A percentile compares a stretch with the other conserved stretches of the same genome.
Evolutionary conservation across 805 yeast genomes (phyloP).

Genomic region (Candida easanensis): DNA sequence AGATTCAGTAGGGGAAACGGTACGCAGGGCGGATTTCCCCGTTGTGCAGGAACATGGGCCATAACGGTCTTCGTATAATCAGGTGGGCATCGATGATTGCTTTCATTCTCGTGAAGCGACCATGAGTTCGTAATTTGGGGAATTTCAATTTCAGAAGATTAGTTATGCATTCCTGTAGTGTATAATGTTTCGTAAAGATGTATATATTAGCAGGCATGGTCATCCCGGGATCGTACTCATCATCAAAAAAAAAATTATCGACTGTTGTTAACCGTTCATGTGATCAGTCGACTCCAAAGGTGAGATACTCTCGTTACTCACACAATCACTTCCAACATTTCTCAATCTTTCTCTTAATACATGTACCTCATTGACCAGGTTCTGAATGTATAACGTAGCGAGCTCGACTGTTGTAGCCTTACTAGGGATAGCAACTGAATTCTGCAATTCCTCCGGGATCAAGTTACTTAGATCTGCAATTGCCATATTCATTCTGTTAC

Average conservation of each 20-base stretch:
- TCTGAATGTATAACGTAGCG: conserved; percentile 68
- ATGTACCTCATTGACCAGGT: conserved; percentile 38
- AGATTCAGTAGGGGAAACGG: not conserved
- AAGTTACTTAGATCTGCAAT: conserved; percentile 68
- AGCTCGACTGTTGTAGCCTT: conserved; percentile 95
- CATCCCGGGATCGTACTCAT: too few relatives aligned
- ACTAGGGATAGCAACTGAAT: conserved; percentile 63
- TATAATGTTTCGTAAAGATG: too few relatives aligned
- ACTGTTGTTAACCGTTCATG: conserved; percentile 33
- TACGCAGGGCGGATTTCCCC: not conserved
- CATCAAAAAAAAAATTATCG: too few relatives aligned
- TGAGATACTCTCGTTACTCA: conserved; percentile 29
- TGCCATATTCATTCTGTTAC: conserved; percentile 89
- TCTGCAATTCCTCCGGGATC: conserved; percentile 58
- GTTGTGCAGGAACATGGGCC: not conserved
- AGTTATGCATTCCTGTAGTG: too few relatives aligned
- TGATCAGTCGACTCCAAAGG: conserved; percentile 26
- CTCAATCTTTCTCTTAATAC: conserved; percentile 16
- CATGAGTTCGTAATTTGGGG: too few relatives aligned
- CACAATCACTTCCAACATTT: conserved; percentile 14
- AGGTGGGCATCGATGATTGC: too few relatives aligned
- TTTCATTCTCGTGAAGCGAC: too few relatives aligned
- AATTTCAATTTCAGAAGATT: too few relatives aligned
- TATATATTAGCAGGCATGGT: too few relatives aligned
- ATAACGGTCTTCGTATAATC: too few relatives aligned